phyloP scores from a whole-genome alignment of 1,284 basidiomycete genomes.

The Pseudozyma thailandica region DNA sequence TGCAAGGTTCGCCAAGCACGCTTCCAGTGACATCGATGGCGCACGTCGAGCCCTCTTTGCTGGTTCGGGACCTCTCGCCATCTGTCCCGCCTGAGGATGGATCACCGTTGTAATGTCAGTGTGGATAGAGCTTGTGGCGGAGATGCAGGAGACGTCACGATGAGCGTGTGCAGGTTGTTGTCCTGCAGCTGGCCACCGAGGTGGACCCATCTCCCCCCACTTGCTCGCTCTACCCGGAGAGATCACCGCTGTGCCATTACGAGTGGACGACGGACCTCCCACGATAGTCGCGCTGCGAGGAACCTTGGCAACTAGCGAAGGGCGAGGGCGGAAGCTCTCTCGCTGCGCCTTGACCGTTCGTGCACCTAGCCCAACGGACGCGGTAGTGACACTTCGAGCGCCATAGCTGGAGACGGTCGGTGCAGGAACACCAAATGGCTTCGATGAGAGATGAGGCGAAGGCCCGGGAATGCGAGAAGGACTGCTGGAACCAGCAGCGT shows the following conservation, averaged over 20 bases:
- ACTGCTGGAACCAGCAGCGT: slow-evolving; percentile 29
- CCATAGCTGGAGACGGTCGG: slow-evolving; percentile 17
- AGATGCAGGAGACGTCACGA: slow-evolving; percentile 41
- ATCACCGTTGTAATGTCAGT: slow-evolving; percentile 49
- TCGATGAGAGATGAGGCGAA: slow-evolving; percentile 11
- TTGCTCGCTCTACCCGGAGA: slow-evolving; percentile 49
- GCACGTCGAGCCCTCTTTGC: slow-evolving; percentile 28
- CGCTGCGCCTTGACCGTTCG: slow-evolving; percentile 32
- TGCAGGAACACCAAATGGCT: slow-evolving; percentile 16
- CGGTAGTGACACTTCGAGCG: slow-evolving; percentile 22
- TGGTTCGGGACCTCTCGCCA: slow-evolving; percentile 11
- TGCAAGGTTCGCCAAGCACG: slow-evolving; percentile 41
- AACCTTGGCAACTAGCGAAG: slow-evolving; percentile 44
- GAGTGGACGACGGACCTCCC: slow-evolving; percentile 10
- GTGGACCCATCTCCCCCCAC: slow-evolving; percentile 53
- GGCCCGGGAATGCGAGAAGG: slow-evolving; percentile 46
- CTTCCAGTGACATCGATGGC: slow-evolving; percentile 47
- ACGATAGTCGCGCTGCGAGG: slow-evolving; percentile 23
- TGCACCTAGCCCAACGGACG: slow-evolving; percentile 18
- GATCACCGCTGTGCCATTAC: slow-evolving; percentile 4
- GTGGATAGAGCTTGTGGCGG: slow-evolving; percentile 38
- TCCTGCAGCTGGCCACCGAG: slow-evolving; percentile 35
- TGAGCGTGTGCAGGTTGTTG: slow-evolving; percentile 16
- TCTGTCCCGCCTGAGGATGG: slow-evolving; percentile 14
- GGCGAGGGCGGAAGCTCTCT: slow-evolving; percentile 47